Base-by-base conservation (phyloP, 352 stramenopile species). In the Globisporangium radiosum region DNA sequence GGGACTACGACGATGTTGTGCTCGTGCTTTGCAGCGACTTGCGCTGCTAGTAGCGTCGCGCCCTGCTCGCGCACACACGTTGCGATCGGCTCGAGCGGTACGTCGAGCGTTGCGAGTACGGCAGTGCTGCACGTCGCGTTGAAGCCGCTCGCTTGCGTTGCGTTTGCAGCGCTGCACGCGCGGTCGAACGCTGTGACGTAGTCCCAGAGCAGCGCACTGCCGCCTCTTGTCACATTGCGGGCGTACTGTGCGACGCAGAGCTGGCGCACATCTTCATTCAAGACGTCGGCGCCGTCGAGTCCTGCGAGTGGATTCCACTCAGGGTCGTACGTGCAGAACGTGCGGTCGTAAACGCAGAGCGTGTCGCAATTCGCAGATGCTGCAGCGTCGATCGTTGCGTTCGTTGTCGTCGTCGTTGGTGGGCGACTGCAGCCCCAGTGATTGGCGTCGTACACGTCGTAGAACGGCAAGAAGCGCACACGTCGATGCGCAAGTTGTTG, bases 291-390 rank as follows among this genome's bases (percentile, higher is more conserved):
- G 33, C 70, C 70, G 17, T 70, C 62, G 1, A 72, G 47, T 4
- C 67, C 70, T 42, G 67, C 48, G 17, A 59, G 57, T 39, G 57
- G 57, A 56, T 78, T 59, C 25, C 54, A 33, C 45, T 78, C 70
- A 1, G 70, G 70, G 25, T 78, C 70, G 53, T 64, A 73, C 17
- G 70, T 65, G 50, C 70, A 78, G 42, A 62, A 73, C 37, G 55
- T 54, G 33, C 60, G 47, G 43, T 66, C 42, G 40, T 54, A 68
- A 13, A 75, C 36, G 25, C 67, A 75, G 17, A 73, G 54, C 33
- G 69, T 48, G 14, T 57, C 52, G 40, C 68, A 74, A 13, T 62
- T 42, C 3, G 17, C 50, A 1, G 59, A 49, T 19, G 64, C 2
- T 9, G 45, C 8, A 9, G 1, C 53, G 4, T 10, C 53, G 7